Conservation (phyloP, 2,329 filamentous ascomycete genomes). For the Coniochaeta sp. region DNA sequence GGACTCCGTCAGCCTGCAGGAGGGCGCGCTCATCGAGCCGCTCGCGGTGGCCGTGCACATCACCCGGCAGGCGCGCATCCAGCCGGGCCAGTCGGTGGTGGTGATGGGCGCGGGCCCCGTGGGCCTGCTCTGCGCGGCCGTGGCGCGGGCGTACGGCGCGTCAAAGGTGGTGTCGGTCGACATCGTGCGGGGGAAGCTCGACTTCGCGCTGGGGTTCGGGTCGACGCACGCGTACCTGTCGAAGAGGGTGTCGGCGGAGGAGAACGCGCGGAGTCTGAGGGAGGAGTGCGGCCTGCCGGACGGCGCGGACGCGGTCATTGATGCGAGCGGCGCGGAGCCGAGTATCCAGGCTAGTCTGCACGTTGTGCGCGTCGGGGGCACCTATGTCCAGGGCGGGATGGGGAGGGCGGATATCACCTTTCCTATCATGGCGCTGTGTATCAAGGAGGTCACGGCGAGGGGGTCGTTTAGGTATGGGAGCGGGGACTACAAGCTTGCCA, state of each 20-base stretch:
- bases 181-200: conserved; percentile 70
- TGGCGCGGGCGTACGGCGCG: conserved; percentile 80
- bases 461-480: conserved; percentile 86
- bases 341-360: conserved; percentile 71
- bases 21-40: conserved; percentile 87
- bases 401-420: conserved; percentile 81
- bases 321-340: conserved; percentile 72
- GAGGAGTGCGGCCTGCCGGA: conserved; percentile 53
- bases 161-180: conserved; percentile 79
- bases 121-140: conserved; percentile 79
- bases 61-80: conserved; percentile 63
- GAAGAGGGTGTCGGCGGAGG: conserved; percentile 53
- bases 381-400: conserved; percentile 85
- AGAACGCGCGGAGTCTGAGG: conserved; percentile 66
- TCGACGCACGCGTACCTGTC: conserved; percentile 66
- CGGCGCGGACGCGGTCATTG: conserved; percentile 73
- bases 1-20: conserved; percentile 66
- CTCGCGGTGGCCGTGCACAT: conserved; percentile 84
- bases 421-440: conserved; percentile 83
- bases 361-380: conserved; percentile 62
- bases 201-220: conserved; percentile 68
- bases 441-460: conserved; percentile 80
- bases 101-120: conserved; percentile 86
- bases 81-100: conserved; percentile 69
- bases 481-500: conserved; percentile 79